Conservation (phyloP, 1,284 basidiomycete species). For the Hemileia vastatrix region DNA sequence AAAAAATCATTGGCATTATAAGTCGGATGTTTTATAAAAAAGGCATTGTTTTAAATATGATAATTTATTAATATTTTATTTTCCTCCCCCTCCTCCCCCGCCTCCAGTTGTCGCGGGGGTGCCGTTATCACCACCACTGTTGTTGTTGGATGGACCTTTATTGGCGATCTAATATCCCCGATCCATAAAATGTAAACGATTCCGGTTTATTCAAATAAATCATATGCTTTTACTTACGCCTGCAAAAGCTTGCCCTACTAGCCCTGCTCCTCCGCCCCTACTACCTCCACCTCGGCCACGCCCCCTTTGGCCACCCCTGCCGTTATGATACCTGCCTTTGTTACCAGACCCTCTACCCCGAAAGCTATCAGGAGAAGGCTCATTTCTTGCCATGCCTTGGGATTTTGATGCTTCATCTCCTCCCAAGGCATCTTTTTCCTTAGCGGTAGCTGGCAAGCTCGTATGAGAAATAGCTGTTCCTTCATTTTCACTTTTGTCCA, state of each 20-base stretch:
- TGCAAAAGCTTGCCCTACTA: slow-evolving; percentile 16
- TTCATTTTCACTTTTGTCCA: slow-evolving; percentile 5
- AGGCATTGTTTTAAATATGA: too few relatives aligned
- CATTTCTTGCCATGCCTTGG: neutral
- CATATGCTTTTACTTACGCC: slow-evolving; percentile 12
- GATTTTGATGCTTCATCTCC: neutral
- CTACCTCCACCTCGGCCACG: slow-evolving; percentile 3
- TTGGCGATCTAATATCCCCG: too few relatives aligned
- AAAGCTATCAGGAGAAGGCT: neutral
- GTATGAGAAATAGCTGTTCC: too few relatives aligned
- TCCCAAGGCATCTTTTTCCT: neutral
- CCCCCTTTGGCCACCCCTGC: neutral
- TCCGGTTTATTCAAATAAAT: too few relatives aligned
- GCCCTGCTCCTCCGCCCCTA: slow-evolving; percentile 9
- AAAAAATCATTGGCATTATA: too few relatives aligned
- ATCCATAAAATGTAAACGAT: too few relatives aligned
- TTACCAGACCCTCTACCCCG: slow-evolving; percentile 1
- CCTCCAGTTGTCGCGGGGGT: too few relatives aligned
- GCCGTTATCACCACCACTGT: too few relatives aligned
- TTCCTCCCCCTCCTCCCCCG: too few relatives aligned
- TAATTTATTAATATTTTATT: too few relatives aligned
- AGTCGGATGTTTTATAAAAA: too few relatives aligned
- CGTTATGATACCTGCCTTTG: neutral
- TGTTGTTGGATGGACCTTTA: too few relatives aligned
- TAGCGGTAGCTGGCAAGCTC: neutral